Conservation (phyloP, 768 basidiomycete species). For the Auriscalpium vulgare region DNA sequence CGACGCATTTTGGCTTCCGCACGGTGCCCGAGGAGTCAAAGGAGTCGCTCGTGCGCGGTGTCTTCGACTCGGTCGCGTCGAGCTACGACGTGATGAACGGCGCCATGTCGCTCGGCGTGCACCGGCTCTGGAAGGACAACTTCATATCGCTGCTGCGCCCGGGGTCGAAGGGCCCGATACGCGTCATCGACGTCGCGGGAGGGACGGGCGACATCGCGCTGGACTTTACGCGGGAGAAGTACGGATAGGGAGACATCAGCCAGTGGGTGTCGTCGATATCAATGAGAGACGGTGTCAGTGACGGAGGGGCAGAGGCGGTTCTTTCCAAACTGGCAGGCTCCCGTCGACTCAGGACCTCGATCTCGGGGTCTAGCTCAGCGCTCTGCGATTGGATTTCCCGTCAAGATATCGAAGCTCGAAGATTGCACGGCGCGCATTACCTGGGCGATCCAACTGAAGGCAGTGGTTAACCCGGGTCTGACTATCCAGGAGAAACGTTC, state of each 20-base stretch:
- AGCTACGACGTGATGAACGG: slow-evolving; percentile 99
- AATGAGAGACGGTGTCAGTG: slow-evolving; percentile 95
- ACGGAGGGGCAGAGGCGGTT: slow-evolving; percentile 41
- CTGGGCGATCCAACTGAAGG: no score
- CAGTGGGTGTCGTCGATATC: slow-evolving; percentile 91
- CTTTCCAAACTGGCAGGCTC: background rate
- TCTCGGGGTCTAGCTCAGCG: no score
- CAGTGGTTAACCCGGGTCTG: no score
- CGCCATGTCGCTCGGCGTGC: slow-evolving; percentile 93
- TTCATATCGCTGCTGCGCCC: slow-evolving; percentile 73
- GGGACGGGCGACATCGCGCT: slow-evolving; percentile 98
- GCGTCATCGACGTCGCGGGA: slow-evolving; percentile 93
- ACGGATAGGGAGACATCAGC: slow-evolving; percentile 80
- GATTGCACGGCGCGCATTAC: no score
- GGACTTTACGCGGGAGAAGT: slow-evolving; percentile 82
- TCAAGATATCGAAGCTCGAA: no score
- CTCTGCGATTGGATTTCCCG: no score
- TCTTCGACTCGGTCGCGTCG: slow-evolving; percentile 93
- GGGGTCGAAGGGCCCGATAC: slow-evolving; percentile 62
- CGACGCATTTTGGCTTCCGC: slow-evolving; percentile 90
- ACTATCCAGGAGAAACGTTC: no score
- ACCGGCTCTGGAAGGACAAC: slow-evolving; percentile 94
- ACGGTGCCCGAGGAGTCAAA: slow-evolving; percentile 82
- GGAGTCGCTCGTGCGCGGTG: slow-evolving; percentile 83
- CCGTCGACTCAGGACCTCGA: no score